Base-by-base conservation (phyloP, 75 land plant species). In the Pinus taeda region DNA sequence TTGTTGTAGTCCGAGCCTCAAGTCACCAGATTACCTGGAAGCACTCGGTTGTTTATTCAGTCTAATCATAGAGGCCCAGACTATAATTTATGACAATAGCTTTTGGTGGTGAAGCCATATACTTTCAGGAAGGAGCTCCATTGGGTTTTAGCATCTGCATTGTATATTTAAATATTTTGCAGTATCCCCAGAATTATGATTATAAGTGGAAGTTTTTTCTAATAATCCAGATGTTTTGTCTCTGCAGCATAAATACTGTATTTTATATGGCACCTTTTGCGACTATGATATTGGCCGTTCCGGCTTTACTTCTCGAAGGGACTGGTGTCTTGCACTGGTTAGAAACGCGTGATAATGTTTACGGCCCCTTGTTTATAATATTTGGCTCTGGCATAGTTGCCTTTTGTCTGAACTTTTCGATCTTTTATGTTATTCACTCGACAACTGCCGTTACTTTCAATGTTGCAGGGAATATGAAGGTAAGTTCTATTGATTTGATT, bases 181-280 rank as follows among this genome's bases (percentile, higher is more conserved):
- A 20, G 21, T 60, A 60, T 60, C 22, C 8, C 61, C n/a, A 60
- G 5, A 60, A 21, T 60, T 60, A 18, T 60, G 61, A 8, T n/a
- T 60, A 60, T 6, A 17, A 5, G 22, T 60, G 61, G 61, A 60
- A 17, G 24, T 2, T 60, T 7, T 60, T 37, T 69, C 22, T 69
- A 69, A 69, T 39, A 17, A 42, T 69, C 2, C 36, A 4, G 4
- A 30, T 69, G 21, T 39, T 69, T 69, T 69, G 53, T 65, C 21
- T 39, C 15, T 78, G 78, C 83, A 95, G 98, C 83, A 96, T 96
- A 73, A 96, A 96, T 77, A 96, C 98, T 0, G 98, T 96, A 5
- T 96, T 87, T 81, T 94, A 94, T 85, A 96, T 96, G 98, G 98
- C 98, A 72, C 98, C 98, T 56, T 93, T 81, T 79, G 98, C 98